Evolutionary conservation across 768 basidiomycete genomes (phyloP), one percentile per base, ranked within the genome.

Genomic region (Cubamyces lactineus): DNA sequence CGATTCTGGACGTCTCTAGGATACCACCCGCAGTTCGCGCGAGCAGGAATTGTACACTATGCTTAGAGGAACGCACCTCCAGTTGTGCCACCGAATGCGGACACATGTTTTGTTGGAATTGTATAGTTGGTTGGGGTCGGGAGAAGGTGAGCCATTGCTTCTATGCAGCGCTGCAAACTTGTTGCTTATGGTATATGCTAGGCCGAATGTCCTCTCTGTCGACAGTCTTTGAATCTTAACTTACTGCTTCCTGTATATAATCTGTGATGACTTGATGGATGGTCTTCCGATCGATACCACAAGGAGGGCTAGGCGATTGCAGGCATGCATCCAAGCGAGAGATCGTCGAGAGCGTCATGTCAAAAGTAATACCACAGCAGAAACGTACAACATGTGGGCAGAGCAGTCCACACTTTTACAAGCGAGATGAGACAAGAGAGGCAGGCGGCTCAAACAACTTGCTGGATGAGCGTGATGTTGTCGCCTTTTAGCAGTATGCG

Each of bases 391-490:
- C 59, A 64, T 39, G 57, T 65, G 67, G 56, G 53, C 47, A 30
- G 9, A 47, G 53, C 23, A 21, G 57, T 51, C 57, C 57, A 60
- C 57, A 54, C 42, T 72, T 72, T 70, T 68, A 65, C 63, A 67
- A 24, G 30, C 39, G 7, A 62, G 23, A 55, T 17, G 48, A 57
- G 13, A 46, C 49, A 23, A 46, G 34, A 13, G 19, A 48, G 19
- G 19, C 12, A 53, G 58, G 38, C n/a, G 23, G 38, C 53, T 71
- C 67, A 78, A 71, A 71, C 73, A 28, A 79, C 66, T 76, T 88
- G 91, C 72, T 96, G 94, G 73, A 98, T 96, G 56, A 96, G 85
- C n/a, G 96, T 98, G 72, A 98, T 98, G 73, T 96, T 97, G 73
- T 98, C 96, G 61, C 96, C 96, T 77, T 98, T 98, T 66, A 98